Evolutionary conservation across 1,284 basidiomycete species (phyloP).

Genomic region (Tetrapyrgos nigripes): DNA sequence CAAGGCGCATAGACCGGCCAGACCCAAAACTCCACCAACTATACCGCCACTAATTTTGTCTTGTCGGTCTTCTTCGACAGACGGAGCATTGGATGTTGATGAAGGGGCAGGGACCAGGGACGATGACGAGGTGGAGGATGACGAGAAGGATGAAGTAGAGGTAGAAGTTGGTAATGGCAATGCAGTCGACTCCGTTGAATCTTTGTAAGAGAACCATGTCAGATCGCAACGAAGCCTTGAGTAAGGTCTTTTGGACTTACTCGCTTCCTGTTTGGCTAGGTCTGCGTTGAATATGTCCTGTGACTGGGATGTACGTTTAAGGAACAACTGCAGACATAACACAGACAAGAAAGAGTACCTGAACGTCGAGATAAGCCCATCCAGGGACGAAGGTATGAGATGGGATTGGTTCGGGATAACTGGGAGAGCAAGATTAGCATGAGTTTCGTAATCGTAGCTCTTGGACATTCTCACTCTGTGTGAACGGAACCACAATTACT

Average conservation of each 20-base stretch:
- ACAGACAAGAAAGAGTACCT: slow-evolving; percentile 22
- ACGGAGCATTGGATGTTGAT: slow-evolving; percentile 23
- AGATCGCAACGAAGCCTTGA: too few relatives aligned
- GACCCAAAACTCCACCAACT: slow-evolving; percentile 43
- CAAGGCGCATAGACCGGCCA: slow-evolving; percentile 22
- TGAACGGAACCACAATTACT: slow-evolving; percentile 37
- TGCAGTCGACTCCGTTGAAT: slow-evolving; percentile 14
- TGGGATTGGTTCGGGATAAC: slow-evolving; percentile 31
- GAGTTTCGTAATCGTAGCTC: neutral
- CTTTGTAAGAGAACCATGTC: neutral
- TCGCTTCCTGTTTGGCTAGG: slow-evolving; percentile 18
- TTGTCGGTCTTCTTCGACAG: slow-evolving; percentile 28
- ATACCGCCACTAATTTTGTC: slow-evolving; percentile 54
- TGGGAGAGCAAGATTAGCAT: slow-evolving; percentile 6
- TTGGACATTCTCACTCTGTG: slow-evolving; percentile 22
- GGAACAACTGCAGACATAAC: slow-evolving; percentile 30
- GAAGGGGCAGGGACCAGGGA: slow-evolving; percentile 3
- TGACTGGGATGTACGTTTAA: slow-evolving; percentile 10
- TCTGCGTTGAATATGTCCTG: slow-evolving; percentile 21
- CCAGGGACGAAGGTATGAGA: slow-evolving; percentile 30
- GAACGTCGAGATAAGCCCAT: slow-evolving; percentile 37
- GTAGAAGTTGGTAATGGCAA: slow-evolving; percentile 6
- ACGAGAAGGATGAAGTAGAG: slow-evolving; percentile 3
- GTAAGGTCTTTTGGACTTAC: slow-evolving; percentile 5
- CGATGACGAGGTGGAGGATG: neutral